Evolutionary conservation across 768 basidiomycete genomes (phyloP), one percentile per base, ranked within the genome.

Genomic region (Macrolepiota dolichaula): DNA sequence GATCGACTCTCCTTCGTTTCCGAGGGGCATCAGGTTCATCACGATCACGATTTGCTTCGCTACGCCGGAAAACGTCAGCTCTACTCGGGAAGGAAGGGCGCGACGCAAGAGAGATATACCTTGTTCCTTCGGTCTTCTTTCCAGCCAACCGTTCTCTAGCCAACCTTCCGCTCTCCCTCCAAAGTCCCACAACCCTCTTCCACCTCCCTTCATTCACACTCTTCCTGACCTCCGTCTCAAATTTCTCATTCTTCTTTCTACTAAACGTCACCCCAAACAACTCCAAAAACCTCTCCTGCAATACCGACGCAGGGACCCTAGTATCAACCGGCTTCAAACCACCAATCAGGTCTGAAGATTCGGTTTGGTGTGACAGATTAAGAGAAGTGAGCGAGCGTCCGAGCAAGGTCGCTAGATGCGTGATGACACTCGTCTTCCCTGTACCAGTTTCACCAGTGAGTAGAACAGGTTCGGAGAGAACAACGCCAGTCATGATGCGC

Each of bases 381-480:
- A 99, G 82, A 0, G 95, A 93, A 57, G 94, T 83, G 36, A 99
- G 81, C 0, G 88, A 86, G 11, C 85, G 83, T 6, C 81, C 82
- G 29, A 97, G 81, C n/a, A 91, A 73, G 1, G 87, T 81, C 11
- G 97, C 89, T 32, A 98, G 80, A 67, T 97, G 87, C 2, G 94
- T 91, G 15, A 99, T 85, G 19, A 87, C 83, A 55, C 95, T 96
- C 0, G 97, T 99, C 74, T 99, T 99, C 13, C 97, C 97, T 1
- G 97, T 99, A n/a, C 97, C 97, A 1, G 97, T 99, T 77, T 99
- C 97, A 50, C 97, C 97, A 0, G 95, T 94, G 25, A 99, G 81
- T 7, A 99, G 81, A 4, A 96, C 79, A 4, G 97, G 94, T 69
- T 99, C 97, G 13, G 74, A 74, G 50, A 89, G 77, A 0, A 87